Percentiles rank a stretch among this genome's conserved stretches.
phyloP scores from a whole-genome alignment of 2,329 filamentous ascomycete genomes.

The Pseudogymnoascus sp. region DNA sequence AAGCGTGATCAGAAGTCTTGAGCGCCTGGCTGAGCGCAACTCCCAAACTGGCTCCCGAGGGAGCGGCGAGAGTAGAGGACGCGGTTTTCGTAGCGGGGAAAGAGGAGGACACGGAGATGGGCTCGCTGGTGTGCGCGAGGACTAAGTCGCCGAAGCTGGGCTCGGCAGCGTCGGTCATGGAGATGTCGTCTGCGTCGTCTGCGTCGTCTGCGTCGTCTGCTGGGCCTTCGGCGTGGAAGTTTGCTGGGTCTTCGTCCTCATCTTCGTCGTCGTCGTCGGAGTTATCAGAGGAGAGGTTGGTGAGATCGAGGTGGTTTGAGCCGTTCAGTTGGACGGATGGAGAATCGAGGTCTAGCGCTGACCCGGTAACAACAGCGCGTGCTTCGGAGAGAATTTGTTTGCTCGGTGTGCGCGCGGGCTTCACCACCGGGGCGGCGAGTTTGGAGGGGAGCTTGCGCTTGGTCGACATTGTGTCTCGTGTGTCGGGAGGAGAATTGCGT shows the following conservation, averaged over 20 bases:
- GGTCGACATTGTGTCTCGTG: constrained; percentile 27
- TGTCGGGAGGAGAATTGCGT: background rate
- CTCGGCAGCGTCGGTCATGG: constrained; percentile 26
- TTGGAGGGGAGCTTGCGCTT: constrained; percentile 52
- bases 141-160: constrained; percentile 85
- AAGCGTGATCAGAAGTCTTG: constrained; percentile 78
- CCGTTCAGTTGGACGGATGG: constrained; percentile 14
- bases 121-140: constrained; percentile 56
- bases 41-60: constrained; percentile 70
- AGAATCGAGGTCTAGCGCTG: constrained; percentile 9
- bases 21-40: constrained; percentile 92
- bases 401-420: constrained; percentile 42
- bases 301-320: constrained; percentile 41
- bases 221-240: constrained; percentile 10
- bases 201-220: constrained; percentile 35
- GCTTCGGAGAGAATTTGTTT: constrained; percentile 49
- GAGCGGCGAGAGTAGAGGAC: constrained; percentile 27
- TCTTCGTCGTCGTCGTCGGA: constrained; percentile 39
- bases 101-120: constrained; percentile 65
- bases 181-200: constrained; percentile 35
- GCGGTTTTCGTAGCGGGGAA: constrained; percentile 32
- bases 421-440: constrained; percentile 47
- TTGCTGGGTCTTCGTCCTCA: constrained; percentile 37
- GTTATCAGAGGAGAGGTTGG: constrained; percentile 42
- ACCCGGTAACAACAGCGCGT: constrained; percentile 42